Conservation (phyloP, 2,329 filamentous ascomycete genomes). For the Claviceps humidiphila region DNA sequence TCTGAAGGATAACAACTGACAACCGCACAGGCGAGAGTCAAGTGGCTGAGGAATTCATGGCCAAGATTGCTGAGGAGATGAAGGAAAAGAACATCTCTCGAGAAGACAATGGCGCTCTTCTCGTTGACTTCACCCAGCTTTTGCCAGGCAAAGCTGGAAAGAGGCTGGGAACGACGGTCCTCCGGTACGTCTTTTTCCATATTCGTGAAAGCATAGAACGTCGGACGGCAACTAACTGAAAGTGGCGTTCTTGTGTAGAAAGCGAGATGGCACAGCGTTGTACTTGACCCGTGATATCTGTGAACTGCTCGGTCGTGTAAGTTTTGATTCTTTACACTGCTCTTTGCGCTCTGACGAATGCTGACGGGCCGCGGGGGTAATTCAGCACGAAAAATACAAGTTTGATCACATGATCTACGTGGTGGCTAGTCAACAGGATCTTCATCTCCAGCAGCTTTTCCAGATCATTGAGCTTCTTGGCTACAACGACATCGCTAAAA, state of each 20-base stretch:
- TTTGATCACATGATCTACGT: constrained; percentile 76
- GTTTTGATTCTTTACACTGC: background rate
- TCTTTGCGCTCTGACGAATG: background rate
- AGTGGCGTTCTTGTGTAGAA: constrained; percentile 17
- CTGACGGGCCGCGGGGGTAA: background rate
- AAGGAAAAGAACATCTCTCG: constrained; percentile 51
- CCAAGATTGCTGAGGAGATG: constrained; percentile 46
- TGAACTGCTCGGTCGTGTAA: constrained; percentile 50
- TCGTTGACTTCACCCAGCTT: constrained; percentile 60
- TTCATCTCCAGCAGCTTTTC: constrained; percentile 60
- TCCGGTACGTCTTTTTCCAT: constrained; percentile 29
- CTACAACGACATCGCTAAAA: constrained; percentile 51
- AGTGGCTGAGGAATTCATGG: constrained; percentile 55
- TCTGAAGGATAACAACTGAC: background rate
- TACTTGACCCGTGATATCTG: constrained; percentile 71
- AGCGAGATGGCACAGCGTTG: constrained; percentile 61
- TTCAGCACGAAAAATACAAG: constrained; percentile 38
- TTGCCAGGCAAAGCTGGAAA: constrained; percentile 54
- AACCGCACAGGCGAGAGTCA: constrained; percentile 54
- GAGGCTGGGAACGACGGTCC: constrained; percentile 55
- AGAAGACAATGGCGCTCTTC: constrained; percentile 57
- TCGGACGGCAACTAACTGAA: background rate
- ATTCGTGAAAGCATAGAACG: no score
- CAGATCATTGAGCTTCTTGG: constrained; percentile 61
- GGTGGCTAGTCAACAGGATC: constrained; percentile 56